Evolutionary conservation across 2,329 filamentous ascomycete species (phyloP).

Genomic region (Talaromyces sp.): DNA sequence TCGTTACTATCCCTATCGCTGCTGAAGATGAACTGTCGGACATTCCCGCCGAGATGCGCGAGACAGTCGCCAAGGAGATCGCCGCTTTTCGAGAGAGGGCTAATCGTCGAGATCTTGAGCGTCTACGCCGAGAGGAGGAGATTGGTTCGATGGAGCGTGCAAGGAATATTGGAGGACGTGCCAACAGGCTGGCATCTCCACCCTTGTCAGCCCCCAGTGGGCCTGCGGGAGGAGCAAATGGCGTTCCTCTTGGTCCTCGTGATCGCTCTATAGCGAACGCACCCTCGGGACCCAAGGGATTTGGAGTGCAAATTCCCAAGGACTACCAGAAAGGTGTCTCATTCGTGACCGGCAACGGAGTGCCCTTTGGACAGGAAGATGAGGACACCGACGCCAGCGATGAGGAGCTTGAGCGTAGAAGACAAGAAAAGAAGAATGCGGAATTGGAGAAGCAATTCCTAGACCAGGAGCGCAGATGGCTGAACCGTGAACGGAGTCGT

Average conservation of each 20-base stretch:
- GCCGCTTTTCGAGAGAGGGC: slow-evolving; percentile 89
- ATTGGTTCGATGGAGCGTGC: slow-evolving; percentile 79
- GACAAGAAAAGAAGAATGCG: slow-evolving; percentile 63
- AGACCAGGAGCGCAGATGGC: slow-evolving; percentile 84
- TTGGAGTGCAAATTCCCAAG: slow-evolving; percentile 58
- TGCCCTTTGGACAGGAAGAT: slow-evolving; percentile 62
- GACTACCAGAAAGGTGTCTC: slow-evolving; percentile 72
- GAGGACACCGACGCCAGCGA: slow-evolving; percentile 86
- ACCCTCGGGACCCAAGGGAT: slow-evolving; percentile 64
- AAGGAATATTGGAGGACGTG: slow-evolving; percentile 58
- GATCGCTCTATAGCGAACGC: slow-evolving; percentile 51
- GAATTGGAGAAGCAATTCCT: slow-evolving; percentile 76
- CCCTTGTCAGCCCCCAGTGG: slow-evolving; percentile 58
- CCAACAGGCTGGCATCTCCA: slow-evolving; percentile 67
- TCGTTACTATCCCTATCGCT: slow-evolving; percentile 81
- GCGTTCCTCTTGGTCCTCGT: slow-evolving; percentile 69
- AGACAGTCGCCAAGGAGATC: slow-evolving; percentile 90
- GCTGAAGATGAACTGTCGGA: slow-evolving; percentile 92
- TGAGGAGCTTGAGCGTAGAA: slow-evolving; percentile 71
- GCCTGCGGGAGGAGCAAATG: slow-evolving; percentile 62
- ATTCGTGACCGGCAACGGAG: slow-evolving; percentile 75
- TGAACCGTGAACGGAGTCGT: slow-evolving; percentile 78
- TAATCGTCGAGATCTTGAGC: slow-evolving; percentile 80
- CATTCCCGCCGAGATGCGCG: slow-evolving; percentile 92
- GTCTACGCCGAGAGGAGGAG: slow-evolving; percentile 82